phyloP scores from a whole-genome alignment of 202 grass and related monocot species.

The Musa balbisiana region DNA sequence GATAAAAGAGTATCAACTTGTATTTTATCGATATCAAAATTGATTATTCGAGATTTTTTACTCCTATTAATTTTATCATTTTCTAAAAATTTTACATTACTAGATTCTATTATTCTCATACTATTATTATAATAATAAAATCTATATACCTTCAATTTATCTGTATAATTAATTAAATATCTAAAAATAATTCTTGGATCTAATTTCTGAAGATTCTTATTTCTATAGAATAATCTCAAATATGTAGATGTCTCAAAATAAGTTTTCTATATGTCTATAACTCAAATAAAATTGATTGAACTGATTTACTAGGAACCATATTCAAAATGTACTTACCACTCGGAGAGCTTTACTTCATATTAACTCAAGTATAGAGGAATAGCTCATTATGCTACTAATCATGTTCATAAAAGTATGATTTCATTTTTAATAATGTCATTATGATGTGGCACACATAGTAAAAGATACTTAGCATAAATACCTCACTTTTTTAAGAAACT shows the following conservation, averaged over 20 bases:
- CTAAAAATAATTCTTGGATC: too few relatives aligned
- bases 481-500: accelerated
- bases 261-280: too few relatives aligned
- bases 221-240: too few relatives aligned
- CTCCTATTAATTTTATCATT: neutral
- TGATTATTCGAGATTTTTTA: neutral
- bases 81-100: neutral
- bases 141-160: too few relatives aligned
- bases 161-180: too few relatives aligned
- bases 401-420: too few relatives aligned
- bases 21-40: neutral
- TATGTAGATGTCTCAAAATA: too few relatives aligned
- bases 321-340: accelerated
- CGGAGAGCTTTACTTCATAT: accelerated
- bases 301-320: accelerated
- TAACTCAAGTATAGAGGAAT: too few relatives aligned
- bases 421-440: accelerated
- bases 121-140: neutral
- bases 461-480: too few relatives aligned
- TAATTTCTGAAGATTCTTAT: too few relatives aligned
- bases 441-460: accelerated
- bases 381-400: too few relatives aligned
- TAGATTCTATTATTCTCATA: neutral
- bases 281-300: too few relatives aligned
- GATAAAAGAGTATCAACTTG: neutral